Conservation (phyloP, 1,139 yeast genomes). For the Lodderomyces metapsilosis region DNA sequence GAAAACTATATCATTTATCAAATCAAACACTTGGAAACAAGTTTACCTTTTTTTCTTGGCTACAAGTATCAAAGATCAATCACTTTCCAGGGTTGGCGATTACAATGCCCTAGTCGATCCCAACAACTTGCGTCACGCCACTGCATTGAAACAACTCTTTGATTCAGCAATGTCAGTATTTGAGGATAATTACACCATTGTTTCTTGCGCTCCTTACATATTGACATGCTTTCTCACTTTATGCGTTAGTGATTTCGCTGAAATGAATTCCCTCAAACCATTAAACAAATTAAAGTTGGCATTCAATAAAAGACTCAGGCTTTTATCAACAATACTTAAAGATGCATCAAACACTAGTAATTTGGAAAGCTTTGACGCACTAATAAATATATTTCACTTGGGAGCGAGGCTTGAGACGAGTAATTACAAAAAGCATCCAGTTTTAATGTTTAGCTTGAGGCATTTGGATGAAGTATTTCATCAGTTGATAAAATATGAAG, state of each 20-base stretch:
- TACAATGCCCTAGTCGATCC: constrained; percentile 29
- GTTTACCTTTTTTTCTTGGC: constrained; percentile 51
- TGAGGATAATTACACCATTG: constrained; percentile 27
- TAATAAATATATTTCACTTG: constrained; percentile 39
- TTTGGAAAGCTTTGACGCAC: constrained; percentile 44
- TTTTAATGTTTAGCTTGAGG: constrained; percentile 42
- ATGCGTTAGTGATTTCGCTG: constrained; percentile 39
- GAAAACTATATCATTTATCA: constrained; percentile 39
- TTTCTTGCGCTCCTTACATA: constrained; percentile 28
- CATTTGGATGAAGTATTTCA: constrained; percentile 39
- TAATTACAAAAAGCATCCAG: constrained; percentile 31
- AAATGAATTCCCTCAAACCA: constrained; percentile 27
- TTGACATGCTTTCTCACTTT: constrained; percentile 36
- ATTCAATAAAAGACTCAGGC: constrained; percentile 38
- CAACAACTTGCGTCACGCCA: constrained; percentile 26
- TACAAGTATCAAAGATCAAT: constrained; percentile 50
- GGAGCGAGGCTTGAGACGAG: constrained; percentile 36
- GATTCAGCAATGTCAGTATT: constrained; percentile 32
- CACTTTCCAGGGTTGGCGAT: constrained; percentile 56
- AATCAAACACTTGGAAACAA: constrained; percentile 54
- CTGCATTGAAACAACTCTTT: constrained; percentile 30
- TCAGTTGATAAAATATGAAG: constrained; percentile 22
- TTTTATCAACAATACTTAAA: constrained; percentile 32
- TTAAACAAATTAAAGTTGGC: constrained; percentile 29
- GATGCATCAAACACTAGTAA: constrained; percentile 34